Base-by-base conservation (phyloP, 192 early-diverging fungal species). In the Mortierella antarctica region DNA sequence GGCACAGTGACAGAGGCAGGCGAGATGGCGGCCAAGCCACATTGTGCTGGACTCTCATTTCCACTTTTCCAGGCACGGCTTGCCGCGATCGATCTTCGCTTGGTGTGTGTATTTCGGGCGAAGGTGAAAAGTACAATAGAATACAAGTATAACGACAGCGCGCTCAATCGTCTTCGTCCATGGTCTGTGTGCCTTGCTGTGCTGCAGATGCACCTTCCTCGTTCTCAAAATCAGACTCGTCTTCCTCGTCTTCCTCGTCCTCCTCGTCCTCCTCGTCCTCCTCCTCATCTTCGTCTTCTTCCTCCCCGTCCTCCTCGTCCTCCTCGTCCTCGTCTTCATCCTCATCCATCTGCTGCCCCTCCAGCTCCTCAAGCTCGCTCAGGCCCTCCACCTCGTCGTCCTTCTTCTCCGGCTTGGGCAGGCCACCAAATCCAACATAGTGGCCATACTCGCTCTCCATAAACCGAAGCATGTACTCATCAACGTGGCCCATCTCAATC, bases 381-480 rank as follows among this genome's bases (percentile, higher is more conserved):
- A 39, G 48, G n/a, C 10, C 40, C 9, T 64, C 62, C 4, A 44
- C 21, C 17, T 47, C 53, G 5, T 51, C 46, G 13, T 66, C 49
- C 54, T 60, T 78, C 55, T 70, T 78, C 45, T 41, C 67, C 8
- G 74, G 74, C 17, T 78, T 57, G 42, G 74, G 74, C 50, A 78
- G 31, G 7, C 87, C 85, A 20, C 88, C 83, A 76, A 90, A 88
- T 11, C 89, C 88, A 70, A 90, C 76, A 66, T 88, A 82, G 21
- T 77, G 67, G 6, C 85, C 88, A 82, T 87, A 82, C 62, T 89
- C 89, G 11, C 74, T 49, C 55, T 90, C 88, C 78, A 81, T 77
- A 50, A 91, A 91, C 31, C 91, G 86, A 31, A 91, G 67, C 90
- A 92, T 92, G 49, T 92, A 93, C 73, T 92, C 86, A 67, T 94